These are phyloP conservation scores for Recurvomyces mirabilis DNA, from an alignment of 495 filamentous ascomycete species.

Conservation along the genomic window DNA sequence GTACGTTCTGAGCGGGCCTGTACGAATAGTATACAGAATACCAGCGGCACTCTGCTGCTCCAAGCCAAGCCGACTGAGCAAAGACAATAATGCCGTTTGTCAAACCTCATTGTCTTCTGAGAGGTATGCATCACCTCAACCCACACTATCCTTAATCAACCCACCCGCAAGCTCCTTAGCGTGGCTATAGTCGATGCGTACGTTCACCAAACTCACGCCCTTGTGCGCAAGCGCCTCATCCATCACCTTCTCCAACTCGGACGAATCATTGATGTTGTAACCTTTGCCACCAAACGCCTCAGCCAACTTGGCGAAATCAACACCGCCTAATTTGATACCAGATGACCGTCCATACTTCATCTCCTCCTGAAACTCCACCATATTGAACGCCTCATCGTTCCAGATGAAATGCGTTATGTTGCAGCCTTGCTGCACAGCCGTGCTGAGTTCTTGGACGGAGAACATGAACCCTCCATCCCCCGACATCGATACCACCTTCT, in stretches of 20 bases:
- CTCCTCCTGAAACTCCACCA: conserved; percentile 36
- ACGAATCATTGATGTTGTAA: conserved; percentile 20
- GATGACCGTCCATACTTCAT: conserved; percentile 31
- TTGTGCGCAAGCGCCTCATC: conserved; percentile 25
- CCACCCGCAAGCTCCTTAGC: conserved; percentile 15
- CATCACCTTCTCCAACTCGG: conserved; percentile 28
- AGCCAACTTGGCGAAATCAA: conserved; percentile 32
- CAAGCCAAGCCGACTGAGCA: too few species aligned
- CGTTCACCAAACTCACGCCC: conserved; percentile 33
- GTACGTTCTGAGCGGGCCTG: too few species aligned
- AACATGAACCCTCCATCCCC: conserved; percentile 36
- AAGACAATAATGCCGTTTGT: too few species aligned
- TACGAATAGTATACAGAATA: too few species aligned
- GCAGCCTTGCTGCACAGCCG: conserved; percentile 33
- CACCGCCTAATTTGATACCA: conserved; percentile 30
- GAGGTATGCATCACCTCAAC: too few species aligned
- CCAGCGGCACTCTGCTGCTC: too few species aligned
- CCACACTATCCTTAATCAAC: conserved; percentile 19
- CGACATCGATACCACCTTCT: conserved; percentile 27
- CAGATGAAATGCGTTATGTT: conserved; percentile 35
- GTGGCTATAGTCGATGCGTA: conserved; percentile 30
- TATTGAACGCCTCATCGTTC: conserved; percentile 35
- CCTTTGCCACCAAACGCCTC: conserved; percentile 33
- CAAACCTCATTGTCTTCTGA: too few species aligned
- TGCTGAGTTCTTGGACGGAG: conserved; percentile 23